Percentiles rank a stretch among this genome's conserved stretches.
Evolutionary conservation across 1,139 yeast species (phyloP).

Genomic region (Keqinozyma sinolaborantium): DNA sequence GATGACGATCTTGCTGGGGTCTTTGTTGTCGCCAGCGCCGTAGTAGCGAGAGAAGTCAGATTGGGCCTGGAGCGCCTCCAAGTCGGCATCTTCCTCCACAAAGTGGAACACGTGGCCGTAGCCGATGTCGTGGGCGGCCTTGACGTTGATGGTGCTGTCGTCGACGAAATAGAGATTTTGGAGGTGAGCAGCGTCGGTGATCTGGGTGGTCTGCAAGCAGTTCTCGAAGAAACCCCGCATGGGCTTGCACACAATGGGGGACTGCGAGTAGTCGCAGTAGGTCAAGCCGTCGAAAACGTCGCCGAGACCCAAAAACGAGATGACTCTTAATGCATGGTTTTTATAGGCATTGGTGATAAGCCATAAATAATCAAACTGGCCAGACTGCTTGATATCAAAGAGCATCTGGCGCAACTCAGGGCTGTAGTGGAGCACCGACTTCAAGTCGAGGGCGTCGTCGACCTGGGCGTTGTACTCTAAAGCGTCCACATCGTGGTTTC

Average conservation of each 20-base stretch:
- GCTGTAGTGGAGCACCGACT: slow-evolving; percentile 65
- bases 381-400: slow-evolving; percentile 36
- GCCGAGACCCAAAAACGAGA: slow-evolving; percentile 77
- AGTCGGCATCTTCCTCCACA: slow-evolving; percentile 49
- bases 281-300: slow-evolving; percentile 93
- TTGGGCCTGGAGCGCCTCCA: slow-evolving; percentile 22
- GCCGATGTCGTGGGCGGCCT: slow-evolving; percentile 50
- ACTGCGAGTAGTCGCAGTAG: slow-evolving; percentile 73
- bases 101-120: slow-evolving; percentile 56
- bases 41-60: slow-evolving; percentile 34
- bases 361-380: slow-evolving; percentile 54
- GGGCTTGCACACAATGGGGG: slow-evolving; percentile 83
- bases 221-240: slow-evolving; percentile 51
- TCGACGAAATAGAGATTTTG: slow-evolving; percentile 60
- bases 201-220: slow-evolving; percentile 64
- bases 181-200: slow-evolving; percentile 40
- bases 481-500: slow-evolving; percentile 81
- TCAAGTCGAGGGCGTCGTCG: slow-evolving; percentile 89
- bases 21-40: slow-evolving; percentile 16
- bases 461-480: slow-evolving; percentile 83
- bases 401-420: slow-evolving; percentile 49
- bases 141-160: slow-evolving; percentile 69
- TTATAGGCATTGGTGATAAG: slow-evolving; percentile 91
- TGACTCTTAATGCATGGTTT: slow-evolving; percentile 78
- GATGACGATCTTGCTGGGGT: slow-evolving; percentile 29